Base-by-base conservation (phyloP, 2,329 filamentous ascomycete genomes). In the Fusarium praegraminearum region DNA sequence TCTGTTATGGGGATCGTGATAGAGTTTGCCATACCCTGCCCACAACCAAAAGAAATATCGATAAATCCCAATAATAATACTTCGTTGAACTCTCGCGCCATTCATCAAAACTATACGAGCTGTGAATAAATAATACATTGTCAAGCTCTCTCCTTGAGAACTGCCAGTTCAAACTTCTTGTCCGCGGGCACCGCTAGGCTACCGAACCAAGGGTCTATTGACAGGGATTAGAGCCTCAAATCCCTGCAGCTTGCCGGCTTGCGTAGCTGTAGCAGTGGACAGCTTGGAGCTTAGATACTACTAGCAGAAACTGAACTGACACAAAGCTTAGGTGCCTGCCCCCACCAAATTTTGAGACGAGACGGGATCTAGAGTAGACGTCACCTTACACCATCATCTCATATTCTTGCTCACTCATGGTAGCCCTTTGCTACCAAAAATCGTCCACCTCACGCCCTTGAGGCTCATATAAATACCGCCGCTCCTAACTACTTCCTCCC, bases 331-430 rank as follows among this genome's bases (percentile, higher is more conserved):
- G 20, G 45, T 41, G 32, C 24, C 55, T 63, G 43, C 63, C 67
- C 63, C 68, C 68, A 65, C 67, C 55, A 70, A 46, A 38, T 51
- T 69, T 67, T 62, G 35, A 56, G 40, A 62, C 51, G 35, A 65
- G 55, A 71, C 67, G 67, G 33, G 47, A 51, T 35, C 33, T 51
- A 51, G 33, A 51, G 16, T 51, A 38, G 47, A 40, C 49, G 35
- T 52, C 35, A 52, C 49, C 35, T 71, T 65, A 70, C 68, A 58
- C 55, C 56, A 57, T 65, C 54, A 64, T 59, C 43, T 26, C 43
- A 63, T 36, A 55, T 66, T 46, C 51, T 54, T 41, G 16, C 36
- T 40, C 26, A 13, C 56, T 57, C 60, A 62, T 57, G 59, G 49
- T 47, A 32, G 38, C 44, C 44, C 30, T 66, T 65, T 26, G 52